Percentiles rank a stretch among this genome's conserved stretches.
phyloP scores from a whole-genome alignment of 306 rosid genomes.

The Comarum palustre region DNA sequence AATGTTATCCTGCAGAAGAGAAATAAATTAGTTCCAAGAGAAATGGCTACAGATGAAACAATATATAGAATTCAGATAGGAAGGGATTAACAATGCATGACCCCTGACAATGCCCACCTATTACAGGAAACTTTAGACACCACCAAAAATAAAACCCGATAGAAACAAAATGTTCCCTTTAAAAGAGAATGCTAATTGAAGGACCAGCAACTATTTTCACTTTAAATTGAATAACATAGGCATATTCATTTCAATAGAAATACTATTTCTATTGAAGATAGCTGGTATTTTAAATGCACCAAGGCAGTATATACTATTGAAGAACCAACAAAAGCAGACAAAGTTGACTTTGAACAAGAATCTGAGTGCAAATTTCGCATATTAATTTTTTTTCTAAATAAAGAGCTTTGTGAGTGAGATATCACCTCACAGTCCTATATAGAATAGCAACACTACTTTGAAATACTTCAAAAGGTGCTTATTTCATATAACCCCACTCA shows the following conservation, averaged over 20 bases:
- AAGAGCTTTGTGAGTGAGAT: background rate
- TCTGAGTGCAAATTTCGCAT: background rate
- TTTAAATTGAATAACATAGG: background rate
- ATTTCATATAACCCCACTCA: background rate
- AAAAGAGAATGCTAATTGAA: background rate
- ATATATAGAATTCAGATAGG: background rate
- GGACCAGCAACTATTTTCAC: background rate
- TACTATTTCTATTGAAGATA: background rate
- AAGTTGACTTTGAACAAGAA: background rate
- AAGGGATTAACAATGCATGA: background rate
- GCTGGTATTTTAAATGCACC: background rate
- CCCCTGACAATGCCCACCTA: background rate
- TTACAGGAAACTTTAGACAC: background rate
- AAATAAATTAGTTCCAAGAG: slow-evolving; percentile 19
- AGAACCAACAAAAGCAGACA: background rate
- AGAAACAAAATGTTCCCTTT: background rate
- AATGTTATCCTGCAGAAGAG: slow-evolving; percentile 66
- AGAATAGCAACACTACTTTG: background rate
- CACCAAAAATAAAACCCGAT: background rate
- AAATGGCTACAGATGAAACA: background rate
- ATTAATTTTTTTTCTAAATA: background rate
- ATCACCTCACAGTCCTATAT: background rate
- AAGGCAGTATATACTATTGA: background rate
- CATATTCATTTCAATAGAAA: background rate
- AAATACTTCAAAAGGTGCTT: background rate